Evolutionary conservation across 129 eudicot species (phyloP).

Genomic region (sunflower (Helianthus annuus)): HanXRQr2.0-SUNRISE NC_035433.2:144920921-144921420

Average conservation of each 20-base stretch:
- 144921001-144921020: not conserved
- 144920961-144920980: not conserved
- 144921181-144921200: constrained; percentile 96
- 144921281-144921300: too few species aligned
- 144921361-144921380: too few species aligned
- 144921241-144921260: not conserved
- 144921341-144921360: too few species aligned
- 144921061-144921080: constrained; percentile 7
- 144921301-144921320: too few species aligned
- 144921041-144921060: not conserved
- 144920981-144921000: not conserved
- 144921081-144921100: constrained; percentile 65
- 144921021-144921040: not conserved
- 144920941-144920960: not conserved
- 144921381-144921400: too few species aligned
- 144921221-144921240: constrained; percentile 2
- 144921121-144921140: constrained; percentile 76
- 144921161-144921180: constrained; percentile 96
- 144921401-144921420: too few species aligned
- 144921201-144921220: constrained; percentile 72
- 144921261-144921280: not conserved
- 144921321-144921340: too few species aligned
- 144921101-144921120: constrained; percentile 39
- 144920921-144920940: not conserved
- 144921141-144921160: constrained; percentile 76